These are phyloP conservation scores for Hirsutella minnesotensis DNA, from an alignment of 2,329 filamentous ascomycete genomes.

Conservation along the genomic window DNA sequence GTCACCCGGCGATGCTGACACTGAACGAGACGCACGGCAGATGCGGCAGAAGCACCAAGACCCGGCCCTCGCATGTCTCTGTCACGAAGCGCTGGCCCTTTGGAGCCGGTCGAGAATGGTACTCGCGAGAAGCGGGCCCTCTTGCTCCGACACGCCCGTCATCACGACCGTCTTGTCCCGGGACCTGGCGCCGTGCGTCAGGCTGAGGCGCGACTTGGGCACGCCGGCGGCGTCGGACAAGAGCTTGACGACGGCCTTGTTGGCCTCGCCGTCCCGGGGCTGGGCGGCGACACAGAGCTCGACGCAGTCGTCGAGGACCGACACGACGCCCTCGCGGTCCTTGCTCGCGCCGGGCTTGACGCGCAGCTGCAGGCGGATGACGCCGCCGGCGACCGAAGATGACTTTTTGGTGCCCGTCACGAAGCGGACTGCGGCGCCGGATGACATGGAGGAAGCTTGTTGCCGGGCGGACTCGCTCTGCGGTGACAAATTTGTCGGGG, in stretches of 20 bases:
- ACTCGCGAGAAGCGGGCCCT: slow-evolving; percentile 14
- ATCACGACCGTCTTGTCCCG: slow-evolving; percentile 49
- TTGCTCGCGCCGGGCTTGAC: slow-evolving; percentile 56
- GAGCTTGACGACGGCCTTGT: slow-evolving; percentile 51
- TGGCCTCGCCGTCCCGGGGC: slow-evolving; percentile 55
- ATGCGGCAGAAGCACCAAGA: too few relatives aligned
- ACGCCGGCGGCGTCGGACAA: slow-evolving; percentile 48
- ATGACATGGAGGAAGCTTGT: too few relatives aligned
- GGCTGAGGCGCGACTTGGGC: slow-evolving; percentile 50
- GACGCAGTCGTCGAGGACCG: slow-evolving; percentile 43
- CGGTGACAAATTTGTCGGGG: too few relatives aligned
- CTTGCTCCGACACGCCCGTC: slow-evolving; percentile 19
- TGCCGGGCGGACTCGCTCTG: too few relatives aligned
- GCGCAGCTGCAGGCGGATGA: slow-evolving; percentile 50
- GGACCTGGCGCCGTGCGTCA: slow-evolving; percentile 52
- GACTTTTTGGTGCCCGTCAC: slow-evolving; percentile 34
- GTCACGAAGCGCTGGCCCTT: slow-evolving; percentile 9
- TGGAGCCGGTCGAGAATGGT: slow-evolving; percentile 15
- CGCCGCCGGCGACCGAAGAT: slow-evolving; percentile 19
- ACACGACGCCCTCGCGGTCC: slow-evolving; percentile 46
- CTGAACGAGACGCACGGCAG: too few relatives aligned
- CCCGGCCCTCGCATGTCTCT: too few relatives aligned
- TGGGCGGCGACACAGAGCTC: slow-evolving; percentile 56
- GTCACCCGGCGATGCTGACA: slow-evolving; percentile 1
- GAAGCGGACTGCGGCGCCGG: slow-evolving; percentile 29